phyloP scores from a whole-genome alignment of 1,284 basidiomycete genomes.

The Ustilago curta region DNA sequence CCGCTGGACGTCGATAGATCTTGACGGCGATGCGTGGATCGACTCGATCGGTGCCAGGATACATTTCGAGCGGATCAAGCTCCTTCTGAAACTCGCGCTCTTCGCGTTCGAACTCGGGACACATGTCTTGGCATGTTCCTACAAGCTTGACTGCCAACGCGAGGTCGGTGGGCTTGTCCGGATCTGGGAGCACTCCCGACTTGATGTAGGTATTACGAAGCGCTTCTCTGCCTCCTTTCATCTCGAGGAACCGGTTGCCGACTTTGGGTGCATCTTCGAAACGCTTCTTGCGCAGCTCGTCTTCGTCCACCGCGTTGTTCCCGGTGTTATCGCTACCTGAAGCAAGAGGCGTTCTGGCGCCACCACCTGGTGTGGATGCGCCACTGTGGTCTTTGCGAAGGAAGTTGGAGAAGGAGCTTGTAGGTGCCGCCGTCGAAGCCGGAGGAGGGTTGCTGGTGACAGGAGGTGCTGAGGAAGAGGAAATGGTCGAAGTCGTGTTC shows the following conservation, averaged over 20 bases:
- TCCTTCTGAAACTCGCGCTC: constrained; percentile 90
- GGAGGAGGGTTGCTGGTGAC: constrained; percentile 2
- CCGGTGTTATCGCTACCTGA: neutral
- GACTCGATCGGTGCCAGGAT: constrained; percentile 74
- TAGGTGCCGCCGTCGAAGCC: constrained; percentile 16
- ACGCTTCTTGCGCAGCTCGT: constrained; percentile 52
- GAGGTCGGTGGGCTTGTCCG: constrained; percentile 79
- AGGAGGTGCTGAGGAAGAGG: neutral
- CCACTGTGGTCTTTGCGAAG: constrained; percentile 45
- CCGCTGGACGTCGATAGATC: constrained; percentile 88
- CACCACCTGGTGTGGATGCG: constrained; percentile 23
- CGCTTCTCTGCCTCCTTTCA: constrained; percentile 47
- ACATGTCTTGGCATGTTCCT: constrained; percentile 93
- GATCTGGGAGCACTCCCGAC: constrained; percentile 88
- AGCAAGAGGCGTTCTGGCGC: constrained; percentile 2
- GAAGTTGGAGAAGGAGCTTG: constrained; percentile 49
- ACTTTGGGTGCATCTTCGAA: constrained; percentile 52
- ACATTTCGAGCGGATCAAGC: constrained; percentile 84
- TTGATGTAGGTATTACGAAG: constrained; percentile 82
- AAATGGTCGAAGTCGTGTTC: neutral
- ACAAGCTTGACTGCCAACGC: constrained; percentile 89
- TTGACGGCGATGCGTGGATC: constrained; percentile 90
- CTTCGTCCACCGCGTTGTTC: constrained; percentile 26
- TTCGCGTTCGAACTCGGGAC: constrained; percentile 90
- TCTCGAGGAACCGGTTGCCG: constrained; percentile 55